phyloP scores from a whole-genome alignment of 108 stramenopile genomes.

The Stephanodiscus minutulus region DNA sequence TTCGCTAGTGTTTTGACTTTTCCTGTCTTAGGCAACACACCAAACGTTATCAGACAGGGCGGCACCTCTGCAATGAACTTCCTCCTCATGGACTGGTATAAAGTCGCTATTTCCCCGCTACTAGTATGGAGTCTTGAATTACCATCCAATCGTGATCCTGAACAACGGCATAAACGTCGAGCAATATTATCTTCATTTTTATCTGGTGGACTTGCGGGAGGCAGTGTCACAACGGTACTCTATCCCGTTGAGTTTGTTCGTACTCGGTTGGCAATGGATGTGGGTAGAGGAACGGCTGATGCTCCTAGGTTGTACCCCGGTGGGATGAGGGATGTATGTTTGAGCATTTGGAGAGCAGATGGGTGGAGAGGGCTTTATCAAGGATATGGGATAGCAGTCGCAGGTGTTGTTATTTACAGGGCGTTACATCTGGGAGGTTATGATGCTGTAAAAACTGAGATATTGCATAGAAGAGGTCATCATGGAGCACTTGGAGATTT shows the following conservation, averaged over 20 bases:
- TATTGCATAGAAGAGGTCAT: conserved; percentile 46
- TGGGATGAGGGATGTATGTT: conserved; percentile 78
- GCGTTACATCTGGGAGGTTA: conserved; percentile 96
- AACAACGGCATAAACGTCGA: conserved; percentile 50
- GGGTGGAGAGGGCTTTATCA: conserved; percentile 95
- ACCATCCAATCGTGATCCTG: conserved; percentile 43
- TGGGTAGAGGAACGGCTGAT: conserved; percentile 63
- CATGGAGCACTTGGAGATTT: conserved; percentile 30
- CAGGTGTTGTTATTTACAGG: conserved; percentile 94
- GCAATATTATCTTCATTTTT: conserved; percentile 70
- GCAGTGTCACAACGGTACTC: conserved; percentile 90
- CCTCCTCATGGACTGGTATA: conserved; percentile 82
- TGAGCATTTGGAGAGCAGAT: conserved; percentile 67
- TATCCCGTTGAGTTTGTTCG: conserved; percentile 97
- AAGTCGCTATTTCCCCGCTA: conserved; percentile 52
- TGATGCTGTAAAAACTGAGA: conserved; percentile 90
- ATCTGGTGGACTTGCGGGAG: conserved; percentile 96
- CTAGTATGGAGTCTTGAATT: conserved; percentile 39
- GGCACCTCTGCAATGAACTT: conserved; percentile 85
- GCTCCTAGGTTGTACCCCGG: conserved; percentile 57
- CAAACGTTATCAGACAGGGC: conserved; percentile 75
- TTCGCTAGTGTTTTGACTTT: conserved; percentile 1
- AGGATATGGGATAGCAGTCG: conserved; percentile 94
- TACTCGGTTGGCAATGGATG: conserved; percentile 96
- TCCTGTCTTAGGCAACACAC: conserved; percentile 59